Percentiles rank a stretch among this genome's conserved stretches.
phyloP scores from a whole-genome alignment of 140 eudicot species.

The Oenanthe javanica region DNA sequence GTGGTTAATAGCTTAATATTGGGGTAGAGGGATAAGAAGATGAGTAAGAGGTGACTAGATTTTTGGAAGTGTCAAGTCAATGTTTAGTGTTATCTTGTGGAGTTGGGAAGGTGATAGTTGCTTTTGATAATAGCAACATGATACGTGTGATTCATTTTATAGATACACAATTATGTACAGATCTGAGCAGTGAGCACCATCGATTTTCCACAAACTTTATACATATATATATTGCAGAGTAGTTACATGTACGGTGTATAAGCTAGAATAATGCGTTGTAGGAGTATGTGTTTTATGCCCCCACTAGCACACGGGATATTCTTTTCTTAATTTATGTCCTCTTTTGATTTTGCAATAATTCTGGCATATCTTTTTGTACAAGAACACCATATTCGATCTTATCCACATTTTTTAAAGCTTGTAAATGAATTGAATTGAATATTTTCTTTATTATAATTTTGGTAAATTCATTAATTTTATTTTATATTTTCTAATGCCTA shows the following conservation, averaged over 20 bases:
- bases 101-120: neutral
- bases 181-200: neutral
- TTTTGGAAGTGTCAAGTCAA: neutral
- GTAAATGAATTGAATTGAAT: too few relatives aligned
- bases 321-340: neutral
- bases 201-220: slow-evolving; percentile 1
- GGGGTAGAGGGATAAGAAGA: neutral
- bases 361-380: neutral
- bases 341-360: neutral
- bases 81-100: neutral
- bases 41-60: slow-evolving; percentile 3
- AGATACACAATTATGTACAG: neutral
- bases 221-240: too few relatives aligned
- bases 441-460: too few relatives aligned
- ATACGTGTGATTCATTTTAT: neutral
- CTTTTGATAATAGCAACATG: neutral
- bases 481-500: too few relatives aligned
- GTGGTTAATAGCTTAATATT: neutral
- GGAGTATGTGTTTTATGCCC: too few relatives aligned
- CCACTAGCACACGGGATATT: neutral
- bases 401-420: too few relatives aligned
- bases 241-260: neutral
- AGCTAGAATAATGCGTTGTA: neutral
- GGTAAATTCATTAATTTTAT: too few relatives aligned
- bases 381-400: neutral